These are phyloP conservation scores for Polytolypa hystricis DNA, from an alignment of 2,329 filamentous ascomycete genomes.

Conservation along the genomic window DNA sequence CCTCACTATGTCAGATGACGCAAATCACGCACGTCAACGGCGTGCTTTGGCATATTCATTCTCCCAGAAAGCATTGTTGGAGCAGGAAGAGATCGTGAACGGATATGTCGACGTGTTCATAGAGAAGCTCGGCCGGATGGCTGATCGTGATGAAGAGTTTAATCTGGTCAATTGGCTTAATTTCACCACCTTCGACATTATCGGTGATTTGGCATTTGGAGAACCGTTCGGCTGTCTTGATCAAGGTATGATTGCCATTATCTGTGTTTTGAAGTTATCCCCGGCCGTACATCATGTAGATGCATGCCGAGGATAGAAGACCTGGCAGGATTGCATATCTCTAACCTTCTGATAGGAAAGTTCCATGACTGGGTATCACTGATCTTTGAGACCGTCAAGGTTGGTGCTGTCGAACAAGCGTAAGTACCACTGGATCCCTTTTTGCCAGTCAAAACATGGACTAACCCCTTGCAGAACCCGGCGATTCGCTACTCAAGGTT, in stretches of 20 bases:
- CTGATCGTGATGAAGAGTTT: background rate
- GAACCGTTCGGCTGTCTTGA: background rate
- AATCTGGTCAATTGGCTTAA: background rate
- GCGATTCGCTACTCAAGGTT: background rate
- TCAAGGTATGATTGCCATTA: background rate
- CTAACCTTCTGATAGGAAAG: background rate
- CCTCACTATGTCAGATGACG: slow-evolving; percentile 10
- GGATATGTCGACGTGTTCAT: slow-evolving; percentile 14
- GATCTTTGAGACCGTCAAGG: background rate
- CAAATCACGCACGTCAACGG: slow-evolving; percentile 14
- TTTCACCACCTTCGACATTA: background rate
- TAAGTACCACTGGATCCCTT: background rate
- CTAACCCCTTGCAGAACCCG: background rate
- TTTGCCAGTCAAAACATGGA: background rate
- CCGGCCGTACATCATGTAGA: too few relatives aligned
- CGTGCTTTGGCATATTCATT: slow-evolving; percentile 15
- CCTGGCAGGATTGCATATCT: background rate
- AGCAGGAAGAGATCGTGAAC: slow-evolving; percentile 17
- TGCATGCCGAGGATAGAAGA: too few relatives aligned
- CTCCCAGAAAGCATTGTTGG: slow-evolving; percentile 12
- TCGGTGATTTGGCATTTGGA: background rate
- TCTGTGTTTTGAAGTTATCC: too few relatives aligned
- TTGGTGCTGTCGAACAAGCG: background rate
- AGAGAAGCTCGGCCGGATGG: slow-evolving; percentile 1
- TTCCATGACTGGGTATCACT: slow-evolving; percentile 1